Evolutionary conservation across 805 yeast genomes (phyloP), one percentile per base, ranked within the genome.

Genomic region (Candida sanyiensis): DNA sequence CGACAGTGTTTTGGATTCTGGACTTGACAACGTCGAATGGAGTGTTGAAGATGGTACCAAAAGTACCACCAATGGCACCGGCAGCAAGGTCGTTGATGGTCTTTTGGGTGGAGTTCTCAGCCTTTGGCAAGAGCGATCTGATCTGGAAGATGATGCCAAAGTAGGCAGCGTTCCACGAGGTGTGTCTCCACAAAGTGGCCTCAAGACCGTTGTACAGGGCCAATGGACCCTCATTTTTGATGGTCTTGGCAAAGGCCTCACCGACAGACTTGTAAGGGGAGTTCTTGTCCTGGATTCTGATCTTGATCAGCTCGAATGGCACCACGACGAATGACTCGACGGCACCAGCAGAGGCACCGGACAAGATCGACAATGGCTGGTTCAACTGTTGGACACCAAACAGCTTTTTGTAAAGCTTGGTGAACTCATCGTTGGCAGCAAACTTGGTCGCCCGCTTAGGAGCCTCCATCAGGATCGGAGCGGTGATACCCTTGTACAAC

Each of bases 301-400:
- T 93, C 66, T 93, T 93, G 51, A 93, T 85, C 58, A 93, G 73
- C 66, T 93, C 99, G 59, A 93, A 93, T 13, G 99, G 99, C 29
- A 93, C 97, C 39, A 93, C 97, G 31, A 93, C 96, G 59, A 89
- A 87, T 3, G 96, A 77, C 63, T 93, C 99, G 33, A 89, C 81
- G 27, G 96, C 94, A 68, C 99, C 99, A 7, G 99, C 98, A 43
- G 95, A 83, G 26, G 97, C 97, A 67, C 99, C 99, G 29, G 96
- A 85, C 50, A 90, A 69, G 39, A 93, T 69, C 3, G 97, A 87
- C 57, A 93, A 68, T 7, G 83, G 77, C 66, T 90, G 97, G 46
- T 70, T 84, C 76, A 83, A 73, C 47, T 73, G 62, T 7, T 70
- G 61, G 32, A 83, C 71, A 37, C 86, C 95, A 59, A 89, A 87